phyloP scores from a whole-genome alignment of 106 monocot genomes.

The Vanilla planifolia region DNA sequence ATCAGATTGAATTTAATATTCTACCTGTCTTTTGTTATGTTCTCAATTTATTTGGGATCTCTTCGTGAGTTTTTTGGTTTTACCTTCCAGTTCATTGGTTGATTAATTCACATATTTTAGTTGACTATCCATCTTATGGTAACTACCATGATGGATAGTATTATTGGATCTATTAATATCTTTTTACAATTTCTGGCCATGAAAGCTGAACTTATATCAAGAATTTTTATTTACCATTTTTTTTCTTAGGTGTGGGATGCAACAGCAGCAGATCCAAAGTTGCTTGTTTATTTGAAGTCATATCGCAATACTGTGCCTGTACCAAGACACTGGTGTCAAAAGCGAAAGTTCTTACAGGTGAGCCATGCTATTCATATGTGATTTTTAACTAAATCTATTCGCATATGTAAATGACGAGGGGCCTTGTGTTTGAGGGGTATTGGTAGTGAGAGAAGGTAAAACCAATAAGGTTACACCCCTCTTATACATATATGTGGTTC shows the following conservation, averaged over 20 bases:
- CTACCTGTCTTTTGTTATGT: no score
- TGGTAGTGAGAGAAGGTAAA: conserved; percentile 53
- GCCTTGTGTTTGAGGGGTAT: conserved; percentile 15
- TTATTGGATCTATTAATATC: no score
- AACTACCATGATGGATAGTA: no score
- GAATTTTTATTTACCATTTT: no score
- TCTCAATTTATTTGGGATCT: no score
- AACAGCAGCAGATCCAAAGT: conserved; percentile 87
- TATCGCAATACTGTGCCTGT: conserved; percentile 97
- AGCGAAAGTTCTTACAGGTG: conserved; percentile 97
- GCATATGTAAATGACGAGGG: conserved; percentile 14
- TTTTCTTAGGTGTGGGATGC: conserved; percentile 99
- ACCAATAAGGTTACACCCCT: conserved; percentile 64
- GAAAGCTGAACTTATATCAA: no score
- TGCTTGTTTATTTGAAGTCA: conserved; percentile 89
- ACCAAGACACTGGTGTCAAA: conserved; percentile 98
- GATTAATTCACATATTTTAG: no score
- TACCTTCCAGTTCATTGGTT: no score
- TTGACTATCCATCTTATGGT: no score
- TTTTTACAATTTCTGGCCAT: no score
- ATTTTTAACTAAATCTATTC: conserved; percentile 5
- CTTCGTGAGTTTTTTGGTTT: no score
- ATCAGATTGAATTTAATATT: no score
- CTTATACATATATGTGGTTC: conserved; percentile 91
- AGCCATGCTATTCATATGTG: conserved; percentile 13